Evolutionary conservation across 345 rosid genomes (phyloP), one percentile per base, ranked within the genome.

Genomic region (Eucalyptus sp.): DNA sequence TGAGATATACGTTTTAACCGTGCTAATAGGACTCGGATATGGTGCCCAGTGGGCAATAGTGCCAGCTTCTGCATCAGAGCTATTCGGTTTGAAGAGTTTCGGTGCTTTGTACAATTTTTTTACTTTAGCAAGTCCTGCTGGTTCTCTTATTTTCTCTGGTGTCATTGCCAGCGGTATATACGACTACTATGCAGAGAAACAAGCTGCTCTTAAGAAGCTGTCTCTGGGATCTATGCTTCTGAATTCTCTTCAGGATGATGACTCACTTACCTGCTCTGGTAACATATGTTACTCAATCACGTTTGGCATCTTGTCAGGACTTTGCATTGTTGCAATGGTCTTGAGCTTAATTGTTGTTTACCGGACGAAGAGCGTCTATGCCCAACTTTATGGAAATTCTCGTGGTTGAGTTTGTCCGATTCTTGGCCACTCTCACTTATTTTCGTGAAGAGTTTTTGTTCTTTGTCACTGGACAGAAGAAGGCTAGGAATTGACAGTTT

Each of bases 41-140:
- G 97, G 96, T 5, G 95, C 96, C 33, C 96, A 96, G 86, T 94
- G 95, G 96, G 94, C 92, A 2, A 92, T 95, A 8, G 93, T 93
- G 41, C 94, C 95, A 29, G 95, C 98, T 33, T 56, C 96, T 80
- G 96, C 89, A 27, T 95, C 98, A 7, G 98, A 97, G 91, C 92
- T 96, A 68, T 96, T 94, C 33, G 98, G 96, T 54, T 87, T 96
- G 89, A 95, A 95, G 89, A 94, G 96, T 60, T 97, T 96, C 5
- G 98, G 98, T 25, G 94, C 95, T 50, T 90, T 96, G 86, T 96
- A 95, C 88, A 97, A 95, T 88, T 97, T 97, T 91, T 93, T 95
- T 84, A 87, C 94, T 11, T 88, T 91, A 48, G 93, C 95, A 79
- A 89, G 83, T 81, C 96, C 98, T 88, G 93, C 93, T 33, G 98